These are phyloP conservation scores for Aspergillus jensenii DNA, from an alignment of 2,329 filamentous ascomycete species.

Conservation along the genomic window DNA sequence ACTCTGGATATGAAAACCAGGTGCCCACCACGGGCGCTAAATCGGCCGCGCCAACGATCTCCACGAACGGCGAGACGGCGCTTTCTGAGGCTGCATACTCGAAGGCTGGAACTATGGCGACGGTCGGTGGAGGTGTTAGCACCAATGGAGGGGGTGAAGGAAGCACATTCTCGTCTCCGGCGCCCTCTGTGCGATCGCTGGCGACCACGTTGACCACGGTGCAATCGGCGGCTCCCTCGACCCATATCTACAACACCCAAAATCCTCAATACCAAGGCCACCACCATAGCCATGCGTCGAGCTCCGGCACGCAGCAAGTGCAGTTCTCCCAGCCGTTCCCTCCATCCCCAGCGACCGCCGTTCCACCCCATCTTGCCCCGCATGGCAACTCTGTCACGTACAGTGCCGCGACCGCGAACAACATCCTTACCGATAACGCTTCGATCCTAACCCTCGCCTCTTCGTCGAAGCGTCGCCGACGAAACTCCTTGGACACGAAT, in stretches of 20 bases:
- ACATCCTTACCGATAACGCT: constrained; percentile 64
- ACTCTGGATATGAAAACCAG: constrained; percentile 61
- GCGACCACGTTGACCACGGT: constrained; percentile 67
- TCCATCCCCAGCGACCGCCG: constrained; percentile 58
- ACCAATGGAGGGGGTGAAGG: constrained; percentile 65
- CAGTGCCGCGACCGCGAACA: constrained; percentile 61
- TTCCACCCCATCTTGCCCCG: constrained; percentile 58
- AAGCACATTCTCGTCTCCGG: constrained; percentile 66
- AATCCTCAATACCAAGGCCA: constrained; percentile 29
- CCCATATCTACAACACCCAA: constrained; percentile 40
- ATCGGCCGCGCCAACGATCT: constrained; percentile 75
- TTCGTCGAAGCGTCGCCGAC: constrained; percentile 61
- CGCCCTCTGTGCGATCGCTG: constrained; percentile 64
- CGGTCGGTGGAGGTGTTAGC: constrained; percentile 63
- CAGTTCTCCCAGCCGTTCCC: constrained; percentile 63
- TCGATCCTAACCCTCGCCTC: constrained; percentile 66
- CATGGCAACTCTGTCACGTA: constrained; percentile 58
- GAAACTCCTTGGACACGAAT: constrained; percentile 65
- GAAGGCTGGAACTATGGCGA: constrained; percentile 73
- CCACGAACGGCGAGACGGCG: constrained; percentile 76
- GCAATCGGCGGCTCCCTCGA: constrained; percentile 59
- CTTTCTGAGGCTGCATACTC: constrained; percentile 75
- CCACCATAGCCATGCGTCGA: constrained; percentile 36
- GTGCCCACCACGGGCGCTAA: constrained; percentile 64
- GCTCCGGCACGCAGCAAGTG: constrained; percentile 40